A percentile compares a stretch with the other conserved stretches of the same genome.
These are phyloP conservation scores for Nakazawaea wyomingensis DNA, from an alignment of 805 yeast species.

Conservation along the genomic window DNA sequence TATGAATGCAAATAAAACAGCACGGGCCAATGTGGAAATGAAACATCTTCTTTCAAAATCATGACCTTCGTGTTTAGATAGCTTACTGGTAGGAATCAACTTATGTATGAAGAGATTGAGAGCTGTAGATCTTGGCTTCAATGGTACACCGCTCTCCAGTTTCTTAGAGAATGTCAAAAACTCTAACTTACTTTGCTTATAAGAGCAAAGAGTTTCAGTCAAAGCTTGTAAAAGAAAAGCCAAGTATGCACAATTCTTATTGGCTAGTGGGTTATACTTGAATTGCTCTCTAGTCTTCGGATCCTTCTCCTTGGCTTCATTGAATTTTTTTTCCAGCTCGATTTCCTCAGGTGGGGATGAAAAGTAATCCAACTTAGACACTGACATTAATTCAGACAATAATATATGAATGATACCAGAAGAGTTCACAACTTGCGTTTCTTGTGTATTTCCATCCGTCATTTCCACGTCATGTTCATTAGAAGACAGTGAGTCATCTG, in stretches of 20 bases:
- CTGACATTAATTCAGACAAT: constrained; percentile 57
- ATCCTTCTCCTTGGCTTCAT: constrained; percentile 21
- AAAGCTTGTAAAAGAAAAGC: constrained; percentile 63
- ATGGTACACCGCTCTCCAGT: constrained; percentile 26
- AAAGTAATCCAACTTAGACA: constrained; percentile 23
- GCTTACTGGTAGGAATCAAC: constrained; percentile 52
- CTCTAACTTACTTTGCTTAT: constrained; percentile 76
- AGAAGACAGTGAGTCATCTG: constrained; percentile 13
- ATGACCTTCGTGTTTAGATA: constrained; percentile 30
- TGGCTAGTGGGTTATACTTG: constrained; percentile 21
- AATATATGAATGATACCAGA: constrained; percentile 63
- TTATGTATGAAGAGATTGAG: constrained; percentile 74
- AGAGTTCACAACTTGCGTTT: constrained; percentile 10
- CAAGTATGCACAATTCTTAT: constrained; percentile 57
- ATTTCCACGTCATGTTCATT: constrained; percentile 26
- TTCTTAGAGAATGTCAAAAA: constrained; percentile 74
- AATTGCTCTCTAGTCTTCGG: constrained; percentile 17
- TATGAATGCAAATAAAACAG: constrained; percentile 57
- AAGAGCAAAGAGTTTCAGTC: constrained; percentile 70
- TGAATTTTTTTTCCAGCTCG: constrained; percentile 21
- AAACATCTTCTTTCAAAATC: constrained; percentile 47
- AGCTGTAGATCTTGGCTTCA: constrained; percentile 73
- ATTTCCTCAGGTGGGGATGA: constrained; percentile 18
- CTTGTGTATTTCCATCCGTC: constrained; percentile 20
- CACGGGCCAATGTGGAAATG: constrained; percentile 57